phyloP scores from a whole-genome alignment of 805 yeast species.

The Starmerella sirachaensis region DNA sequence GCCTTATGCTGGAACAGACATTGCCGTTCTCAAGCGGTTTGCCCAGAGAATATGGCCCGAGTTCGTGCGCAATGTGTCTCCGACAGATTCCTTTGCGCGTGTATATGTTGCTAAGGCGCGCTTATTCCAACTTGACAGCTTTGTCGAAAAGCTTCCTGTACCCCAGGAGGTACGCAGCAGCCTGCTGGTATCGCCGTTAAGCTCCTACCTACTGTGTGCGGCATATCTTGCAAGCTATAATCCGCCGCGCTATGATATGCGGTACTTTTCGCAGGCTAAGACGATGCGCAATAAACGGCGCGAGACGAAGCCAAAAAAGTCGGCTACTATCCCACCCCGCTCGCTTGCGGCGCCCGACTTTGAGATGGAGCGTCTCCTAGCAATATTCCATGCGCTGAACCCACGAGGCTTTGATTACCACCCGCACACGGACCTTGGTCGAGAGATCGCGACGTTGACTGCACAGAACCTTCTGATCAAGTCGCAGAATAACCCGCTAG shows the following conservation, averaged over 20 bases:
- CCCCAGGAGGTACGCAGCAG: not conserved
- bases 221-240: constrained; percentile 74
- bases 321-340: constrained; percentile 44
- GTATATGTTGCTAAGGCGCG: constrained; percentile 21
- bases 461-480: constrained; percentile 41
- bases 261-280: constrained; percentile 53
- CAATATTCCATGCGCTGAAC: constrained; percentile 64
- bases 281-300: constrained; percentile 33
- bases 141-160: constrained; percentile 11
- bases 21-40: constrained; percentile 22
- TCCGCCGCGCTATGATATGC: constrained; percentile 56
- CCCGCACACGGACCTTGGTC: constrained; percentile 29
- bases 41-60: constrained; percentile 26
- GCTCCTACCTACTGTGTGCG: constrained; percentile 60
- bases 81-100: constrained; percentile 16
- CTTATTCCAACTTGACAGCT: constrained; percentile 22
- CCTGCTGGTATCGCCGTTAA: constrained; percentile 3
- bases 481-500: constrained; percentile 41
- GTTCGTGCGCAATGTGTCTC: constrained; percentile 23
- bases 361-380: constrained; percentile 65
- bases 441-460: constrained; percentile 48
- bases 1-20: constrained; percentile 38
- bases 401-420: constrained; percentile 33
- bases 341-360: constrained; percentile 61
- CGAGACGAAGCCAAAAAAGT: constrained; percentile 34